Base-by-base conservation (phyloP, 2,329 filamentous ascomycete species). In the Sarocladiaceae sp. region DNA sequence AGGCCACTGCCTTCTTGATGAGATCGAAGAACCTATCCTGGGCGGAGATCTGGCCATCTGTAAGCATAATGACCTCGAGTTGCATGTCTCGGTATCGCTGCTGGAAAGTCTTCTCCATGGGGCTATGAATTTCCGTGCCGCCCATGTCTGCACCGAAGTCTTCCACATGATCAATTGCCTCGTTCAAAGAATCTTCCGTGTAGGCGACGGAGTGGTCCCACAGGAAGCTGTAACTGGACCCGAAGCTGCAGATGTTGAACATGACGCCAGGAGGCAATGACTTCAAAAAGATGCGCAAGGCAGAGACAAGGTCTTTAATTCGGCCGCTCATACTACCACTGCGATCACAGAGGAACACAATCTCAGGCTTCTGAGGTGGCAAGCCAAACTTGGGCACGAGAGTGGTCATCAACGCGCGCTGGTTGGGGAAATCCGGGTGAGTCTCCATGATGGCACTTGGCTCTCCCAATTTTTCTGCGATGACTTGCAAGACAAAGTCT, bases 171-270 rank as follows among this genome's bases (percentile, higher is more conserved):
- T 54, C 37, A 3, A 68, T 64, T 1, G 79, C 80, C 49, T 68
- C 51, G 1, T 71, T 59, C 1, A 82, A 62, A 0, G 64, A 73
- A 0, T 70, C 64, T 22, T 73, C 67, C 52, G 66, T 69, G 53
- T 81, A 83, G 0, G 65, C 64, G 46, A 67, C 64, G 2, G 78
- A 81, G 25, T 70, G 68, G 0, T 64, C 47, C 70, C 73, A 83
- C 6, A 83, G 64, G 50, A 79, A 78, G 1, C 59, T 55, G 54
- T 73, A 67, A 0, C 6, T 33, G 1, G 64, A 71, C 12, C 85
- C 85, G 50, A 89, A 88, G 4, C 82, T 85, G 62, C 81, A 85
- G 51, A 88, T 84, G 61, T 89, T 88, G 73, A 88, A 88, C 59
- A 80, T 80, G 55, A 79, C 72, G 4, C 83, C 82, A 1, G 83